A percentile compares a stretch with the other conserved stretches of the same genome.
Evolutionary conservation across 495 filamentous ascomycete species (phyloP).

Genomic region (Platismatia glauca): DNA sequence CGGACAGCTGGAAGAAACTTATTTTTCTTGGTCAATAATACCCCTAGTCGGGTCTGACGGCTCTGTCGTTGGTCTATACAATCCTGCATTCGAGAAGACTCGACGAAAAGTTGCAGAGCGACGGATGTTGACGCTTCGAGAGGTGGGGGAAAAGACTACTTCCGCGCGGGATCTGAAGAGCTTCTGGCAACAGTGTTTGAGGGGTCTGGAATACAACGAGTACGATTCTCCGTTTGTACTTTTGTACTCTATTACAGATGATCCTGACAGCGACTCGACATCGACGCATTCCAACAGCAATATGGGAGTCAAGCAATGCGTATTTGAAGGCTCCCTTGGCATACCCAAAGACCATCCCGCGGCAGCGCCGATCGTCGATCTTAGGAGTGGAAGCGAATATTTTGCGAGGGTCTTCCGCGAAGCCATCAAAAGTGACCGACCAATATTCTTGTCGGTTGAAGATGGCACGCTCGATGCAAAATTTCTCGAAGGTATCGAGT

Average conservation of each 20-base stretch:
- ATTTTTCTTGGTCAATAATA: constrained; percentile 61
- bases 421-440: constrained; percentile 51
- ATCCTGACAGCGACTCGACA: constrained; percentile 49
- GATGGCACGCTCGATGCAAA: constrained; percentile 48
- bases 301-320: constrained; percentile 43
- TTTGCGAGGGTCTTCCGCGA: constrained; percentile 59
- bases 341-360: constrained; percentile 50
- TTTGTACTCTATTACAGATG: constrained; percentile 53
- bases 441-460: constrained; percentile 48
- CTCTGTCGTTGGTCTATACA: constrained; percentile 54
- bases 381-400: constrained; percentile 51
- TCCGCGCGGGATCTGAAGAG: constrained; percentile 54
- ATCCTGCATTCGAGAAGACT: constrained; percentile 62
- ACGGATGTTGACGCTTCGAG: constrained; percentile 57
- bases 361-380: constrained; percentile 45
- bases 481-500: constrained; percentile 52
- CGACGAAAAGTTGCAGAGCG: constrained; percentile 54
- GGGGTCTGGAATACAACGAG: constrained; percentile 51
- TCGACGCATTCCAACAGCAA: constrained; percentile 54
- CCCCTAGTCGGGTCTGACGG: constrained; percentile 56
- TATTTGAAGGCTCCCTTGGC: constrained; percentile 54
- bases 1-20: constrained; percentile 57
- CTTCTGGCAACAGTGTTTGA: constrained; percentile 51
- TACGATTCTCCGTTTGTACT: constrained; percentile 56
- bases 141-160: constrained; percentile 60